Conservation (phyloP, 139 green algal genomes). For the Asterochloris sp. region DNA sequence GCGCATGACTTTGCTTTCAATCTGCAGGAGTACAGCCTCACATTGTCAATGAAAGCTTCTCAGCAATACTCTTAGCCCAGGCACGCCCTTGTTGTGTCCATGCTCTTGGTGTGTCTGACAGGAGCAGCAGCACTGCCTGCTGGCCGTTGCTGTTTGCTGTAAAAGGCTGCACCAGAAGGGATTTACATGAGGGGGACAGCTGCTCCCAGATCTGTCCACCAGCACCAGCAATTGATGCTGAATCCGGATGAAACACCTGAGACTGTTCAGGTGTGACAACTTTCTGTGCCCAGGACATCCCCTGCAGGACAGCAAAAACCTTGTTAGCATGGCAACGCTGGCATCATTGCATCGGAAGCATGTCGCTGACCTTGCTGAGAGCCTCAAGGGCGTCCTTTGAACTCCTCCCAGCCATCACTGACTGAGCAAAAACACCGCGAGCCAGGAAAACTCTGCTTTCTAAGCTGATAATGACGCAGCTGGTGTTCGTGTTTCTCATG, state of each 20-base stretch:
- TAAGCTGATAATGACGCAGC: slow-evolving; percentile 41
- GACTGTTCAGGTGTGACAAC: too few relatives aligned
- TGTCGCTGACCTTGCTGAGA: not conserved
- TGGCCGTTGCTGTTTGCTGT: not conserved
- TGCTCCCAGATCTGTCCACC: too few relatives aligned
- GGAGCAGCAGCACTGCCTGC: slow-evolving; percentile 47
- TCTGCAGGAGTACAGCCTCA: too few relatives aligned
- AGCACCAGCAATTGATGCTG: too few relatives aligned
- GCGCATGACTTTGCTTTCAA: not conserved
- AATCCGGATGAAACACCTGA: too few relatives aligned
- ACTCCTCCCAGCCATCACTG: not conserved
- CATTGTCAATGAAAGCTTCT: slow-evolving; percentile 42
- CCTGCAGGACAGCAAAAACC: too few relatives aligned
- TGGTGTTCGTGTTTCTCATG: slow-evolving; percentile 82
- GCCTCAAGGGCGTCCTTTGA: slow-evolving; percentile 1
- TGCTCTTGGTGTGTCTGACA: slow-evolving; percentile 52
- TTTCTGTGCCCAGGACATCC: too few relatives aligned
- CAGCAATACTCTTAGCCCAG: slow-evolving; percentile 52
- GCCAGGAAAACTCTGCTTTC: slow-evolving; percentile 36
- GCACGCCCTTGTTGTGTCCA: slow-evolving; percentile 52
- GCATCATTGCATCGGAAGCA: too few relatives aligned
- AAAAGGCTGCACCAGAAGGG: not conserved
- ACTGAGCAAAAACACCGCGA: slow-evolving; percentile 24
- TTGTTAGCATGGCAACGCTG: too few relatives aligned
- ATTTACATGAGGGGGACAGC: too few relatives aligned